A percentile compares a stretch with the other conserved stretches of the same genome.
phyloP scores from a whole-genome alignment of 768 basidiomycete genomes.

The Pluteus cervinus region DNA sequence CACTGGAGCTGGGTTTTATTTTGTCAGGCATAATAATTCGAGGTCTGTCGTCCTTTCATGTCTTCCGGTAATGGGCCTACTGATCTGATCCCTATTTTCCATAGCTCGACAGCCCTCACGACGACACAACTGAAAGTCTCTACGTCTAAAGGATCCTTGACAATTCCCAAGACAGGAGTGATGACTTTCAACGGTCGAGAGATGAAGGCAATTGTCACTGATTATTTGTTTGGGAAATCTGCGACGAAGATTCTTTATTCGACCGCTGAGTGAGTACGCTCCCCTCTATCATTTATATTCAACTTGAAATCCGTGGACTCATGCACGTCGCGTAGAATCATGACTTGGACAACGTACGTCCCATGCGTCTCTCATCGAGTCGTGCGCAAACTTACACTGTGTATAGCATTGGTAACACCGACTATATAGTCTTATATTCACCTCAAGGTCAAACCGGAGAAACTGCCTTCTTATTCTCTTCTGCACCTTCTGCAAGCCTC shows the following conservation, averaged over 20 bases:
- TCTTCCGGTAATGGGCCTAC: background rate
- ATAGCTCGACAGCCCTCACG: conserved; percentile 37
- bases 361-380: background rate
- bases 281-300: conserved; percentile 1
- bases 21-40: conserved; percentile 39
- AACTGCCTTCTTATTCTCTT: conserved; percentile 30
- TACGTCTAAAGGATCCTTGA: conserved; percentile 33
- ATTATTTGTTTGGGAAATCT: conserved; percentile 37
- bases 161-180: conserved; percentile 30
- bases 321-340: conserved; percentile 27
- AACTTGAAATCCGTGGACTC: background rate
- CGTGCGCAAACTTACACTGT: background rate
- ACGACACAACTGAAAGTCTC: conserved; percentile 35
- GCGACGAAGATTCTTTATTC: conserved; percentile 34
- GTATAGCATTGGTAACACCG: conserved; percentile 30
- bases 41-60: conserved; percentile 22
- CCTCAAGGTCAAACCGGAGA: conserved; percentile 35
- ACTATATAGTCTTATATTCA: conserved; percentile 40
- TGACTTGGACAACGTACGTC: conserved; percentile 49
- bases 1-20: conserved; percentile 41
- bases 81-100: too few species aligned
- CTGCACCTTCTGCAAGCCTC: conserved; percentile 20
- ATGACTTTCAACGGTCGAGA: conserved; percentile 41
- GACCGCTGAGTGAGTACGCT: conserved; percentile 34
- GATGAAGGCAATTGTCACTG: conserved; percentile 43